Conservation (phyloP, 139 green algal species). For the Bryopsis sp. region DNA sequence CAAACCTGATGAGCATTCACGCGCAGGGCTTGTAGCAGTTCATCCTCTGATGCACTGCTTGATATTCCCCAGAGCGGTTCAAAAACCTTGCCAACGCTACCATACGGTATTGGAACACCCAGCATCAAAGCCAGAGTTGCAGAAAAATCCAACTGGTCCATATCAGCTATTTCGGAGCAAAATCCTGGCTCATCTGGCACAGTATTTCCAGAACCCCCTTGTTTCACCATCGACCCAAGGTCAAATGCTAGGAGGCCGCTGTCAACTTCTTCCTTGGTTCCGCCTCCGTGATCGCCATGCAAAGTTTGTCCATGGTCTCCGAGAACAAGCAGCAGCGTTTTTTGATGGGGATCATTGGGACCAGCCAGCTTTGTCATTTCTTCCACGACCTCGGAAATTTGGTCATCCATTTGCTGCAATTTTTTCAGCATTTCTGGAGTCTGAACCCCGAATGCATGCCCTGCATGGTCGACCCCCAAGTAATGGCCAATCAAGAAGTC, state of each 20-base stretch:
- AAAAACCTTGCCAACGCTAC: conserved; percentile 61
- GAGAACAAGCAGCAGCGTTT: conserved; percentile 82
- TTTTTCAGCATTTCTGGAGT: conserved; percentile 71
- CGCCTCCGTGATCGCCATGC: conserved; percentile 78
- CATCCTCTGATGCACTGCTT: neutral
- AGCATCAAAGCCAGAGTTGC: conserved; percentile 71
- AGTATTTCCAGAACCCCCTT: neutral
- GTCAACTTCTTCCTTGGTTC: conserved; percentile 72
- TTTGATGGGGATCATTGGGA: conserved; percentile 23
- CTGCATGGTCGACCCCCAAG: conserved; percentile 90
- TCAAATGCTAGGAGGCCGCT: conserved; percentile 58
- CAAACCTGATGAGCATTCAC: conserved; percentile 27
- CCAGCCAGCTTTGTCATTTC: neutral
- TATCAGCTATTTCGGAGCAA: neutral
- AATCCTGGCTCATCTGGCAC: neutral
- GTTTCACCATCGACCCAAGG: conserved; percentile 20
- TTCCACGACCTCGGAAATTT: conserved; percentile 35
- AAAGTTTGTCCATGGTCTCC: conserved; percentile 91
- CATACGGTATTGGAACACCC: conserved; percentile 72
- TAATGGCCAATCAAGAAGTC: conserved; percentile 88
- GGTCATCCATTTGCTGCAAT: conserved; percentile 71
- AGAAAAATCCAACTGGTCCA: conserved; percentile 79
- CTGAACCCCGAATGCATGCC: conserved; percentile 69
- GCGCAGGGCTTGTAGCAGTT: conserved; percentile 1
- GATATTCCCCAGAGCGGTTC: conserved; percentile 37